Evolutionary conservation across 805 yeast genomes (phyloP), one percentile per base, ranked within the genome.

Genomic region (Ogataea neopini): DNA sequence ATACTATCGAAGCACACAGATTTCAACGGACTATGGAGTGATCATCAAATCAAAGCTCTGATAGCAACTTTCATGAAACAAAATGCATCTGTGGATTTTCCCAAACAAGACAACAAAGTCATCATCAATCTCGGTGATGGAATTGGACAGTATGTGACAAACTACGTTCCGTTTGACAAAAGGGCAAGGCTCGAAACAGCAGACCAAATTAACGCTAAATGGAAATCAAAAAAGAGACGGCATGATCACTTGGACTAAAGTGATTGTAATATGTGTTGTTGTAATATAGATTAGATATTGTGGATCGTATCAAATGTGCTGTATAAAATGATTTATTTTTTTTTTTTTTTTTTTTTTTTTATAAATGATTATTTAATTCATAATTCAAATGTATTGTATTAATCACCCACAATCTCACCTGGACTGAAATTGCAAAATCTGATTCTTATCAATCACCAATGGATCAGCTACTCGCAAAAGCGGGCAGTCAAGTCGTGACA

Each of bases 401-500:
- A n/a, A n/a, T 22, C 13, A 6, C 8, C 23, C 13, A 13, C 18
- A 32, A 15, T 20, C 25, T 22, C 25, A 22, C 7, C 25, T 22
- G 25, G 8, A 22, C 25, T 8, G 25, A 6, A 22, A n/a, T n/a
- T n/a, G n/a, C n/a, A n/a, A n/a, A n/a, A n/a, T n/a, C n/a, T n/a
- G n/a, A n/a, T n/a, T n/a, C n/a, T n/a, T n/a, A n/a, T n/a, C n/a
- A n/a, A n/a, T n/a, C 25, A 8, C 7, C 7, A 8, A 72, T 72
- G 76, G 77, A 72, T 54, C 73, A 72, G 26, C 35, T 71, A 32
- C 46, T 72, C 19, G 65, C 71, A 4, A 71, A 59, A 23, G 94
- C 94, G 2, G 86, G 90, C 25, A 80, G 79, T 43, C 90, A 86
- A 54, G 87, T 88, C 1, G 86, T 86, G n/a, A 77, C 88, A 2